A percentile compares a stretch with the other conserved stretches of the same genome.
Conservation (phyloP, 306 rosid genomes). For the Dryas octopetala region DNA sequence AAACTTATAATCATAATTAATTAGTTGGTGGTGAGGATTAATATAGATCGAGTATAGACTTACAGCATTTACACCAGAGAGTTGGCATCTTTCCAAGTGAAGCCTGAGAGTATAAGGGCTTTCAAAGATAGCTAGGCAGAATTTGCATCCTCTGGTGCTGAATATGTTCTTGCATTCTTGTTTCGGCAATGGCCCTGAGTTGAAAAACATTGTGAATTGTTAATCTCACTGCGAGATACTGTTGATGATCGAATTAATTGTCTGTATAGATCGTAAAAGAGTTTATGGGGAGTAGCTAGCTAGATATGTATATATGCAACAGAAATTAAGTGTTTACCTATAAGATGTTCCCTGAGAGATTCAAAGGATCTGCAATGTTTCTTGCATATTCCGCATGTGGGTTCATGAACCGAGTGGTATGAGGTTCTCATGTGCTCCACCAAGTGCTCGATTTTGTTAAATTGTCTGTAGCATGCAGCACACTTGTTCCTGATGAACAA, state of each 20-base stretch:
- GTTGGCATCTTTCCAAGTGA: slow-evolving; percentile 85
- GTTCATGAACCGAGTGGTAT: slow-evolving; percentile 90
- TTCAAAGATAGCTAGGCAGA: slow-evolving; percentile 81
- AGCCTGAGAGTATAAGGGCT: slow-evolving; percentile 63
- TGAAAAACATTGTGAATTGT: not conserved
- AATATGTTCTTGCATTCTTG: slow-evolving; percentile 83
- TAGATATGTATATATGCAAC: no score
- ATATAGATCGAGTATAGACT: no score
- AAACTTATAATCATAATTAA: not conserved
- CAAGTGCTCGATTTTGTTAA: slow-evolving; percentile 84
- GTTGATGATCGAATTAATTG: no score
- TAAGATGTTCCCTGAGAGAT: slow-evolving; percentile 91
- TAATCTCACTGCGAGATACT: not conserved
- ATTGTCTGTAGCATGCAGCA: slow-evolving; percentile 88
- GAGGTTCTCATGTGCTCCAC: slow-evolving; percentile 97
- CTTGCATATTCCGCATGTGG: slow-evolving; percentile 77
- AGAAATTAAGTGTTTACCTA: slow-evolving; percentile 42
- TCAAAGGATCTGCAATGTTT: slow-evolving; percentile 95
- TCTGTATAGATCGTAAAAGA: no score
- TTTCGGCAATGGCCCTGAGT: slow-evolving; percentile 79
- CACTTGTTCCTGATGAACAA: slow-evolving; percentile 76
- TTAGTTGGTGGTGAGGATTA: not conserved
- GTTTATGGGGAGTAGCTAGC: no score
- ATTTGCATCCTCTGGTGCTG: slow-evolving; percentile 74
- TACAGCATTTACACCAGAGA: slow-evolving; percentile 51